Evolutionary conservation across 192 early-diverging fungal species (phyloP).

Genomic region (Spizellomyces sp.): DNA sequence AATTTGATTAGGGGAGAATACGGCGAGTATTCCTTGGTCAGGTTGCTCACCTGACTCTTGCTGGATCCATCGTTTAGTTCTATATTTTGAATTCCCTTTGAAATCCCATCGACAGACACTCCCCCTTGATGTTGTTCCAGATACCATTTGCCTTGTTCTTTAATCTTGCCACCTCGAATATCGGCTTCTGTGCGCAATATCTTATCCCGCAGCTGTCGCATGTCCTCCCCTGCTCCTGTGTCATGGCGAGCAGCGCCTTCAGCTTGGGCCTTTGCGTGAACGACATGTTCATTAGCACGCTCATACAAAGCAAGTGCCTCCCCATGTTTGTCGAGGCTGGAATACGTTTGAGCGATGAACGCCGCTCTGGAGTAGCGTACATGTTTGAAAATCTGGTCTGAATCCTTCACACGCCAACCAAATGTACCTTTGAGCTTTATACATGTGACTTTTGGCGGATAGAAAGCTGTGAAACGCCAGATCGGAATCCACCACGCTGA

Average conservation of each 20-base stretch:
- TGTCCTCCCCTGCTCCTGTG: not conserved
- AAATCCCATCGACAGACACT: not conserved
- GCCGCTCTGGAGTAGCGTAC: conserved; percentile 31
- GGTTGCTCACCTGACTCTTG: too few species aligned
- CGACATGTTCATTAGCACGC: conserved; percentile 53
- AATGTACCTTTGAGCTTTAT: too few species aligned
- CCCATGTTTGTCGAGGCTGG: conserved; percentile 38
- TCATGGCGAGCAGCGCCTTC: conserved; percentile 14
- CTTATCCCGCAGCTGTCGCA: conserved; percentile 18
- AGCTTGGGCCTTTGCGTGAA: conserved; percentile 50
- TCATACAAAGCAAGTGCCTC: conserved; percentile 66
- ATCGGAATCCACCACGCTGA: too few species aligned
- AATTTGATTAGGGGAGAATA: too few species aligned
- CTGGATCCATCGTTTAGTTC: too few species aligned
- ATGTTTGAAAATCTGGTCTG: too few species aligned
- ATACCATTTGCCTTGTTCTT: conserved; percentile 22
- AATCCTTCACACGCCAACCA: too few species aligned
- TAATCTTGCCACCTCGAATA: conserved; percentile 36
- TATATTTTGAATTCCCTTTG: too few species aligned
- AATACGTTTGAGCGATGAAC: conserved; percentile 58
- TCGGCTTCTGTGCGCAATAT: conserved; percentile 38
- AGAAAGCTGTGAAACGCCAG: too few species aligned
- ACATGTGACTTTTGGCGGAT: too few species aligned
- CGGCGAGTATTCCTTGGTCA: too few species aligned
- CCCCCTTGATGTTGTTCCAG: conserved; percentile 8